Conservation (phyloP, 345 rosid genomes). For the Syzygium aqueum region DNA sequence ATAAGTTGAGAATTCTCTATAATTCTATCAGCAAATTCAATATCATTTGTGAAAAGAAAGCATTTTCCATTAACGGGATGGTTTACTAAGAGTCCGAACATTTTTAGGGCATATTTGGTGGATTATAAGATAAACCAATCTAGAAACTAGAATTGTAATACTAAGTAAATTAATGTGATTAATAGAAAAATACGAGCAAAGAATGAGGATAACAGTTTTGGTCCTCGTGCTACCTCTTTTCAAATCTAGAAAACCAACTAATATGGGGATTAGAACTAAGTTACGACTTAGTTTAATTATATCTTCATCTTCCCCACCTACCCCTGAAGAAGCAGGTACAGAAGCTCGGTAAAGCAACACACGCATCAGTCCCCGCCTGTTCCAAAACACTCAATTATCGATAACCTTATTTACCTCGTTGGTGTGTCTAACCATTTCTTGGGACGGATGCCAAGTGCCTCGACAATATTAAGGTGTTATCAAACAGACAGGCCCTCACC, state of each 20-base stretch:
- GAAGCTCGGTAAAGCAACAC: not conserved
- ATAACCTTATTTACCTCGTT: not conserved
- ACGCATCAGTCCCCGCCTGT: not conserved
- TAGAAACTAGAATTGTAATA: not conserved
- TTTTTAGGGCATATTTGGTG: not conserved
- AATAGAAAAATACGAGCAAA: not conserved
- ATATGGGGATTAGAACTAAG: not conserved
- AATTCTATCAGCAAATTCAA: not conserved
- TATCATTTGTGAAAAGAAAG: not conserved
- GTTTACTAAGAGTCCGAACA: not conserved
- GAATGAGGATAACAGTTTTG: not conserved
- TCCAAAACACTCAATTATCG: too few species aligned
- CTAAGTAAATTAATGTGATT: not conserved
- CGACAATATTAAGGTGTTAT: not conserved
- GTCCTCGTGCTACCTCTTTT: not conserved
- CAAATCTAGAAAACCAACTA: not conserved
- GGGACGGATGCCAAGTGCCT: not conserved
- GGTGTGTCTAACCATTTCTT: not conserved
- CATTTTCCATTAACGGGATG: not conserved
- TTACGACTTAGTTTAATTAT: not conserved
- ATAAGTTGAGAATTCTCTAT: not conserved
- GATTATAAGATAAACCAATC: not conserved
- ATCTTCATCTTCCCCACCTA: not conserved
- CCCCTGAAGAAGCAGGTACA: not conserved
- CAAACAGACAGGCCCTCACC: not conserved